A percentile compares a stretch with the other conserved stretches of the same genome.
phyloP scores from a whole-genome alignment of 768 basidiomycete species.

The Gymnopilus dilepis region DNA sequence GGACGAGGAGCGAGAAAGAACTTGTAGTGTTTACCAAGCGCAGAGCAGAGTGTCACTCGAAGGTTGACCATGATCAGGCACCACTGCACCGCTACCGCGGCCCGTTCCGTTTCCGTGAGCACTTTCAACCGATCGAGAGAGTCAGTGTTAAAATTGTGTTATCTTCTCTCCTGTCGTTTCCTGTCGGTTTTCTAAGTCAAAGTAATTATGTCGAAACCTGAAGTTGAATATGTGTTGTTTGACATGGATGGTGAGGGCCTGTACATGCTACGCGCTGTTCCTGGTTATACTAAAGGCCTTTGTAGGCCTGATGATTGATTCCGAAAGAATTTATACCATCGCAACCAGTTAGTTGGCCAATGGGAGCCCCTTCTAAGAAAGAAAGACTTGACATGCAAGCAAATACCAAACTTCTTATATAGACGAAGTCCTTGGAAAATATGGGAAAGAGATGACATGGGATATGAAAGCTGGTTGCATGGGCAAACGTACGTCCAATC shows the following conservation, averaged over 20 bases:
- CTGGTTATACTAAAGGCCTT: conserved; percentile 2
- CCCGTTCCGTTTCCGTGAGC: no score
- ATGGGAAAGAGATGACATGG: conserved; percentile 85
- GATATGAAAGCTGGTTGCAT: conserved; percentile 88
- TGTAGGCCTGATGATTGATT: conserved; percentile 75
- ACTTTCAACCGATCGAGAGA: neutral
- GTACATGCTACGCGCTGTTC: conserved; percentile 4
- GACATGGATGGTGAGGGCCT: conserved; percentile 80
- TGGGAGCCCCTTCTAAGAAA: no score
- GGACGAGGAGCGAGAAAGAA: neutral
- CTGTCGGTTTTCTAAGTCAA: neutral
- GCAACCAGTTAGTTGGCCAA: conserved; percentile 67
- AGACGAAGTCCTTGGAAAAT: conserved; percentile 76
- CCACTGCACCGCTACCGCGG: neutral
- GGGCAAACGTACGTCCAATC: conserved; percentile 82
- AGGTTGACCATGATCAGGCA: neutral
- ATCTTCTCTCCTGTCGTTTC: neutral
- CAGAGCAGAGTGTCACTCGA: neutral
- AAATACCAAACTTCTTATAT: conserved; percentile 1
- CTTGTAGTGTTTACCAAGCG: conserved; percentile 2
- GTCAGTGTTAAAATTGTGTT: neutral
- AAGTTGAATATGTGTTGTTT: conserved; percentile 69
- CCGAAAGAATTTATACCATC: conserved; percentile 76
- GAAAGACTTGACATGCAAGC: neutral
- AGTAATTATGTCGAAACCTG: conserved; percentile 16